Base-by-base conservation (phyloP, 805 yeast genomes). In the Schizosaccharomyces cryophilus region DNA sequence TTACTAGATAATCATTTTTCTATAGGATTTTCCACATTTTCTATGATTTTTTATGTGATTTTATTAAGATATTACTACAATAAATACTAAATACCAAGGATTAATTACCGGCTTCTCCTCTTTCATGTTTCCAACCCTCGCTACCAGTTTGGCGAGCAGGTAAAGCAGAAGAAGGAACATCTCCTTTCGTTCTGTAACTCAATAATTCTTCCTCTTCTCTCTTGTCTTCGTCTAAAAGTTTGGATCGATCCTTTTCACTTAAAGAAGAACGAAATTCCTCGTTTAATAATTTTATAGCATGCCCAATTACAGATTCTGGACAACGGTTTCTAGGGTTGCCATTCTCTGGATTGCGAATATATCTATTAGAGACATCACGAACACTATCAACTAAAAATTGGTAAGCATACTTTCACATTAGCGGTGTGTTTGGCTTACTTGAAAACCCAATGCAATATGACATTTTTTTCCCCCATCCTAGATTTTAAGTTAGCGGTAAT, bases 381-480 rank as follows among this genome's bases (percentile, higher is more conserved):
- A 31, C 60, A 56, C 60, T 56, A 19, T 56, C 60, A 3, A 31
- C 60, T 56, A 54, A 21, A 21, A 9, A 4, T 54, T 21, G 17
- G 21, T 29, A 19, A 45, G 51, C 11, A 13, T 19, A 35, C 40
- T 48, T 29, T 24, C 21, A 17, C 26, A 24, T 48, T 3, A 17
- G 13, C 13, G 5, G 30, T 17, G 3, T 48, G 7, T 11, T 40
- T n/a, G 15, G n/a, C 62, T 3, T 59, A 63, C 74, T 75, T 58
- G 82, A 77, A 61, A 84, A 76, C 0, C 87, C 96, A 62, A 90
- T 73, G 1, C 82, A 84, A 71, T 86, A 87, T 61, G 95, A 84
- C 96, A 90, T 90, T 63, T 80, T 80, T 72, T 90, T 90, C 40
- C 90, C 94, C 56, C 56, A 51, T 17, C 56, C 56, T 51, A 51